Base-by-base conservation (phyloP, 805 yeast species). In the Maudiozyma saulgeensis region DNA sequence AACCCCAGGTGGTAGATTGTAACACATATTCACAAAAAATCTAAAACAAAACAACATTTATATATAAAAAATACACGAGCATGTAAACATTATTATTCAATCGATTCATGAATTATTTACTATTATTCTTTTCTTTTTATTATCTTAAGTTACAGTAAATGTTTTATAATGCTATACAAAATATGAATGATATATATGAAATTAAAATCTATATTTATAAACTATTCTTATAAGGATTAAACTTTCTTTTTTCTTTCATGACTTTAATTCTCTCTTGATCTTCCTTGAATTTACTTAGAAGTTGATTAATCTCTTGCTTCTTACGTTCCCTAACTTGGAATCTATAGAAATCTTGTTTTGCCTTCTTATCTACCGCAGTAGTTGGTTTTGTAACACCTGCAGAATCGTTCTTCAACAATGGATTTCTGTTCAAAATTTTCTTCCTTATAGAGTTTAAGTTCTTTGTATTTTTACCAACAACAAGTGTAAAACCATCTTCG, bases 311-410 rank as follows among this genome's bases (percentile, higher is more conserved):
- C 67, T 91, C 96, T 54, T 77, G 79, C 73, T 93, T 93, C 77
- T 90, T 91, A 61, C 80, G 78, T 66, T 93, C 96, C 68, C 99
- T 82, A 57, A 93, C 79, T 72, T 93, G 99, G 79, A 90, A 93
- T 60, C 96, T 77, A 73, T 93, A 93, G 73, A 93, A 93, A 69
- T 95, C 98, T 56, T 78, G 76, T 72, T 90, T 87, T 67, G 77
- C 80, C 67, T 83, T 81, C 69, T 76, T 72, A 56, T 39, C 88
- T 73, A 53, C 86, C 86, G 53, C 81, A 0, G 62, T 46, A 15
- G 56, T 54, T 39, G 59, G 55, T 32, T 43, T 55, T 18, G 39
- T 47, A 41, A 59, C 57, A 43, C 40, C 53, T 37, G 57, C 58
- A 42, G 42, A 54, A 42, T 62, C 63, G 51, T 63, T 62, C 46